Percentiles rank a stretch among this genome's conserved stretches.
Evolutionary conservation across 2,329 filamentous ascomycete genomes (phyloP).

Genomic region (Anthostomella pinea): DNA sequence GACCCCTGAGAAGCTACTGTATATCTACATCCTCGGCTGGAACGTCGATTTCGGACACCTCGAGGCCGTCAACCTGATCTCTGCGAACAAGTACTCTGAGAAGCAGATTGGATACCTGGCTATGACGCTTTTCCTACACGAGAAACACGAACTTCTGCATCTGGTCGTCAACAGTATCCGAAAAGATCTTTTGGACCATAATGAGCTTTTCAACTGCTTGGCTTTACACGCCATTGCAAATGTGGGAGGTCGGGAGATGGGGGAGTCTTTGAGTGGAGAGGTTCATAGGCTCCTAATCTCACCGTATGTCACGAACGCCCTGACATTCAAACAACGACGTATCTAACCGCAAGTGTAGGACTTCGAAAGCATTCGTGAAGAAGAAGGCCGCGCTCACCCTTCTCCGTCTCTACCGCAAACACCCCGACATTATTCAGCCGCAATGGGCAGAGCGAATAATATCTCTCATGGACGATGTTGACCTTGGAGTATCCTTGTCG

Average conservation of each 20-base stretch:
- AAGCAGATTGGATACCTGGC: conserved; percentile 99
- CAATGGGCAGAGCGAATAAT: conserved; percentile 98
- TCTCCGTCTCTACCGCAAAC: conserved; percentile 89
- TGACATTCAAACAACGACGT: not conserved
- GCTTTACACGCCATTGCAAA: conserved; percentile 97
- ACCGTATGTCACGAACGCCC: conserved; percentile 59
- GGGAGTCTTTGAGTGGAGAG: conserved; percentile 85
- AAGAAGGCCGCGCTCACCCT: conserved; percentile 97
- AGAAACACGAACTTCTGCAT: conserved; percentile 93
- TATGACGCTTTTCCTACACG: conserved; percentile 94
- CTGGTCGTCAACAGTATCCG: conserved; percentile 97
- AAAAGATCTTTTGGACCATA: conserved; percentile 90
- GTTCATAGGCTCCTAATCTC: conserved; percentile 93
- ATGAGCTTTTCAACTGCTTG: conserved; percentile 96
- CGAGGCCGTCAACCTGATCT: conserved; percentile 96
- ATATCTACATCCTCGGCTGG: conserved; percentile 98
- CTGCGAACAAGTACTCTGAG: conserved; percentile 94
- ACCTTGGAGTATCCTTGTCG: conserved; percentile 91
- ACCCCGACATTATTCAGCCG: conserved; percentile 87
- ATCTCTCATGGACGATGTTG: conserved; percentile 95
- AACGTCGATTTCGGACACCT: conserved; percentile 98
- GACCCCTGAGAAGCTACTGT: conserved; percentile 65
- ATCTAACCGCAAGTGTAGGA: conserved; percentile 32
- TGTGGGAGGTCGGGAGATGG: conserved; percentile 95
- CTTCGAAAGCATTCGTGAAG: conserved; percentile 95